Percentiles rank a stretch among this genome's conserved stretches.
Evolutionary conservation across 2,329 filamentous ascomycete species (phyloP).

Genomic region (Calcarisporium arbuscula): DNA sequence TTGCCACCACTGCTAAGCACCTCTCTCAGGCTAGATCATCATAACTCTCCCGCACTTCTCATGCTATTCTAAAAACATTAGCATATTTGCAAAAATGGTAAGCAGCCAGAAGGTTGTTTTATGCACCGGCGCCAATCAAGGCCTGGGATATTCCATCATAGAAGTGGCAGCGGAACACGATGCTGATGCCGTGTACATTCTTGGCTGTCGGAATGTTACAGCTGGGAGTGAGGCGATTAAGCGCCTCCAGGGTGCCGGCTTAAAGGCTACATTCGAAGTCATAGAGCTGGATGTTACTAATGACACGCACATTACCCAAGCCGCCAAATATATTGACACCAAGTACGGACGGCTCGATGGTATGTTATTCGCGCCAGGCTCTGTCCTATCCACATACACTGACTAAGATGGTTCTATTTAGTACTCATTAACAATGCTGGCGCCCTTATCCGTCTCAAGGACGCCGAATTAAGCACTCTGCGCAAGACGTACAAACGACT

Average conservation of each 20-base stretch:
- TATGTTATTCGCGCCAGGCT: background rate
- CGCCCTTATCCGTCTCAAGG: background rate
- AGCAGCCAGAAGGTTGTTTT: too few species aligned
- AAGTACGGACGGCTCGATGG: background rate
- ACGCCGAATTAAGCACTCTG: background rate
- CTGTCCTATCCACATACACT: too few species aligned
- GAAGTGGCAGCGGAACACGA: too few species aligned
- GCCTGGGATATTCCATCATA: too few species aligned
- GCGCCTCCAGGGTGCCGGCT: background rate
- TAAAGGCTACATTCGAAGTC: background rate
- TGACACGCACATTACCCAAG: background rate
- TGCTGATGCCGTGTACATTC: too few species aligned
- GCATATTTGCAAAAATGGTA: too few species aligned
- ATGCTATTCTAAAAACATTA: too few species aligned
- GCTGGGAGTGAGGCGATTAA: background rate
- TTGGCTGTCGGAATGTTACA: background rate
- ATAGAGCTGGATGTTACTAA: background rate
- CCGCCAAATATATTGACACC: background rate
- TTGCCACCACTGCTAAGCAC: too few species aligned
- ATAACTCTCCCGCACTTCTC: too few species aligned
- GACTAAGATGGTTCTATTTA: background rate
- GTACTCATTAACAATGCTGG: background rate
- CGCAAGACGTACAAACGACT: background rate
- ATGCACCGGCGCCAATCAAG: too few species aligned
- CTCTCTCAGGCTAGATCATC: too few species aligned